Conservation (phyloP, 148 eudicot species). For the Oxyria digyna region DNA sequence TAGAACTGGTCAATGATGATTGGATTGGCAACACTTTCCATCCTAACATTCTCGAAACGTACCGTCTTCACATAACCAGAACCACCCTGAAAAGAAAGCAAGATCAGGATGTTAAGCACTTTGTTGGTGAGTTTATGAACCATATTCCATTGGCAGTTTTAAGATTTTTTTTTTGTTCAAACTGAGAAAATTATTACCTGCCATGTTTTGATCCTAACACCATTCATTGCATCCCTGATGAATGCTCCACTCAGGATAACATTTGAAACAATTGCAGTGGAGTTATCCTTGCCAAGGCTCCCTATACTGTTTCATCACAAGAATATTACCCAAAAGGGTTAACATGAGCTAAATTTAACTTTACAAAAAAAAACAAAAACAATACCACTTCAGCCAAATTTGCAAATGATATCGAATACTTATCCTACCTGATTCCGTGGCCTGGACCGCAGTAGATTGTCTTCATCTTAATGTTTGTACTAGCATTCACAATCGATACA, state of each 20-base stretch:
- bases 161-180: neutral
- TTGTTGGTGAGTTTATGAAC: too few species aligned
- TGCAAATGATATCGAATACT: neutral
- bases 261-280: conserved; percentile 56
- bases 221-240: conserved; percentile 63
- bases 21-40: conserved; percentile 81
- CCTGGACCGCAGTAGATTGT: conserved; percentile 89
- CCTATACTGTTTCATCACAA: conserved; percentile 55
- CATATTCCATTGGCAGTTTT: too few species aligned
- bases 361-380: too few species aligned
- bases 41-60: conserved; percentile 66
- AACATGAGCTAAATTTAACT: too few species aligned
- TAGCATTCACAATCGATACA: conserved; percentile 76
- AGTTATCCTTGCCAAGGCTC: conserved; percentile 85
- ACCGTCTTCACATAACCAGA: conserved; percentile 65
- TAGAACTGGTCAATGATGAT: conserved; percentile 92
- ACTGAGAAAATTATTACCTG: conserved; percentile 40
- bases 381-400: too few species aligned
- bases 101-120: neutral
- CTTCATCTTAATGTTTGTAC: conserved; percentile 94
- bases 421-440: conserved; percentile 69
- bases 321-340: neutral
- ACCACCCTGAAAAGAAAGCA: conserved; percentile 53
- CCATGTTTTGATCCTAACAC: conserved; percentile 87
- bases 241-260: conserved; percentile 64